These are phyloP conservation scores for Bondarzewia mesenterica DNA, from an alignment of 1,284 basidiomycete species.

Conservation along the genomic window DNA sequence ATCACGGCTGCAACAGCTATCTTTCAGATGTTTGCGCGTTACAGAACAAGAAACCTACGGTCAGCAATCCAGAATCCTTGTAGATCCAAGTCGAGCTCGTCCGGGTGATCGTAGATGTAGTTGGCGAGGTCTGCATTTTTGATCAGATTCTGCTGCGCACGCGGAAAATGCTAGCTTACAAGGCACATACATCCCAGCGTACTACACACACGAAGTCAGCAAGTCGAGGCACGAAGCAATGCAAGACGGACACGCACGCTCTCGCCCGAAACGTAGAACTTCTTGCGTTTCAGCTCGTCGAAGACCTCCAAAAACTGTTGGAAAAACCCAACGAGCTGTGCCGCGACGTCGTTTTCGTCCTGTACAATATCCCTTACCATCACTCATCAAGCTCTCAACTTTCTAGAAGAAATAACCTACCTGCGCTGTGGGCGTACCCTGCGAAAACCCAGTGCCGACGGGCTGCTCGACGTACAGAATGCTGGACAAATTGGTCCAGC, in stretches of 20 bases:
- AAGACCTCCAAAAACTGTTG: conserved; percentile 72
- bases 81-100: conserved; percentile 39
- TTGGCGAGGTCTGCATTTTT: conserved; percentile 52
- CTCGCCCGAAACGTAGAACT: conserved; percentile 61
- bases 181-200: conserved; percentile 58
- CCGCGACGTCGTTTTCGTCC: conserved; percentile 61
- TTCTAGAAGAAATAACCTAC: conserved; percentile 23
- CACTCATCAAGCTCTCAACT: neutral
- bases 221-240: neutral
- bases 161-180: conserved; percentile 21
- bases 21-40: neutral
- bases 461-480: conserved; percentile 83
- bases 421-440: conserved; percentile 58
- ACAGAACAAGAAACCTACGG: conserved; percentile 32
- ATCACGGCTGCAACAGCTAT: conserved; percentile 37
- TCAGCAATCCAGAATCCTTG: conserved; percentile 63
- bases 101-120: conserved; percentile 50
- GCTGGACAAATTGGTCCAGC: conserved; percentile 78
- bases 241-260: conserved; percentile 40
- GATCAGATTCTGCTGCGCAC: neutral
- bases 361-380: conserved; percentile 18
- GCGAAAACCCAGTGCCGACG: conserved; percentile 75
- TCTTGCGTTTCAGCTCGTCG: conserved; percentile 61
- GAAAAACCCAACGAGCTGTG: conserved; percentile 58
- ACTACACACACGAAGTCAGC: conserved; percentile 24